Conservation (phyloP, 805 yeast genomes). For the Hanseniaspora occidentalis region DNA sequence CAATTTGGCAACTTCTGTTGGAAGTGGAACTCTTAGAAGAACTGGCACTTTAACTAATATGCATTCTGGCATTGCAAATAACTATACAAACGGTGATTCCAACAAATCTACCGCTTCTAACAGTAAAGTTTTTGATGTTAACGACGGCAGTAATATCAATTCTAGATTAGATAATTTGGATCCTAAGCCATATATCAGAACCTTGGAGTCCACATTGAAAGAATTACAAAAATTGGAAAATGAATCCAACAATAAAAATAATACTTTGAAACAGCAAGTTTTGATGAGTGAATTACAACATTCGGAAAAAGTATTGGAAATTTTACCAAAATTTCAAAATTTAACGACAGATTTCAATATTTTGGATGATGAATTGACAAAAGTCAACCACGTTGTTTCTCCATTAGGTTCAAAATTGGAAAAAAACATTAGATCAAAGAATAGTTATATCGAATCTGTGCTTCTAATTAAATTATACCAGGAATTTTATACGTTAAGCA, state of each 20-base stretch:
- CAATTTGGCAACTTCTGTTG: constrained; percentile 16
- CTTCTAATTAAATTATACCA: constrained; percentile 67
- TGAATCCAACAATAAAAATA: constrained; percentile 34
- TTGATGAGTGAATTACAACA: constrained; percentile 52
- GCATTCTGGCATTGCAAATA: neutral
- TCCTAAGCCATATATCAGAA: constrained; percentile 89
- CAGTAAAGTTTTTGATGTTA: neutral
- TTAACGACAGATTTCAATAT: constrained; percentile 36
- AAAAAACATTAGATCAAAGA: constrained; percentile 57
- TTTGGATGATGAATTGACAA: constrained; percentile 37
- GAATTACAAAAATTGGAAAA: constrained; percentile 48
- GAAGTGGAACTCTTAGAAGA: neutral
- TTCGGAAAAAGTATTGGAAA: constrained; percentile 47
- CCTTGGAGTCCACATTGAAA: constrained; percentile 74
- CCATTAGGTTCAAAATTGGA: constrained; percentile 62
- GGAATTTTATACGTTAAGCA: constrained; percentile 40
- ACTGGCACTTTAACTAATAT: neutral
- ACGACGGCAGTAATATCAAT: neutral
- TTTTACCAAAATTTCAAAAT: constrained; percentile 35
- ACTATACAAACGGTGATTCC: neutral
- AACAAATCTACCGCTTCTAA: neutral
- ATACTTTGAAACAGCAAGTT: constrained; percentile 42
- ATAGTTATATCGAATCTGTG: constrained; percentile 58
- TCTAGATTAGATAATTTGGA: constrained; percentile 34
- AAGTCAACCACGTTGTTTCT: constrained; percentile 45